A percentile compares a stretch with the other conserved stretches of the same genome.
phyloP scores from a whole-genome alignment of 345 rosid species.

The Dipteronia dyeriana region DNA sequence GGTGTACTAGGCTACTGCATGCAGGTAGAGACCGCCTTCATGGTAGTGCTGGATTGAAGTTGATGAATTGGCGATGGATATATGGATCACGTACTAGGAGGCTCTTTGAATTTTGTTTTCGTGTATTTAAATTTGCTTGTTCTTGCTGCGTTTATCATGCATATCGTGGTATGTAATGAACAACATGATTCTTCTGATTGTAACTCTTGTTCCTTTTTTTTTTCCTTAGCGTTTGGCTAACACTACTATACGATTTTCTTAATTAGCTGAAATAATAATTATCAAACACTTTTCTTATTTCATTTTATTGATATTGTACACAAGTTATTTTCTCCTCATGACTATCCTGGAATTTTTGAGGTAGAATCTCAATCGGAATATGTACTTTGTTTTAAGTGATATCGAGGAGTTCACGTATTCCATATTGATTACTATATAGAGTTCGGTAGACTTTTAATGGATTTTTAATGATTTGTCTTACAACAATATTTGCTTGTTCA shows the following conservation, averaged over 20 bases:
- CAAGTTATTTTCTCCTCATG: no score
- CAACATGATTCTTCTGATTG: constrained; percentile 1
- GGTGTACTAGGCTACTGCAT: background rate
- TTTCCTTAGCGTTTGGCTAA: background rate
- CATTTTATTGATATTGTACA: background rate
- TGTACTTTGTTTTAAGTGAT: no score
- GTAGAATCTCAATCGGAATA: no score
- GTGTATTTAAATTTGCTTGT: constrained; percentile 8
- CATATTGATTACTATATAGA: no score
- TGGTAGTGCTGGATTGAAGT: background rate
- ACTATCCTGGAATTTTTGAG: no score
- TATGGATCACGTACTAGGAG: background rate
- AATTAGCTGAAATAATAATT: background rate
- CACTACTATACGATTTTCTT: background rate
- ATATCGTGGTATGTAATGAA: background rate
- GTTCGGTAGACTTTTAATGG: no score
- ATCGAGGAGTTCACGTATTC: no score
- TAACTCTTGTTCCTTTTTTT: background rate
- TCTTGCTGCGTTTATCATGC: constrained; percentile 1
- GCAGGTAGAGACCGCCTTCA: background rate
- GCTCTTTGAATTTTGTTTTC: constrained; percentile 16
- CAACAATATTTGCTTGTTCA: no score
- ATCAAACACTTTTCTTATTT: background rate
- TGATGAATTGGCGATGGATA: no score
- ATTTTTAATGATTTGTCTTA: no score